A percentile compares a stretch with the other conserved stretches of the same genome.
phyloP scores from a whole-genome alignment of 352 stramenopile genomes.

The Globisporangium nodosum region DNA sequence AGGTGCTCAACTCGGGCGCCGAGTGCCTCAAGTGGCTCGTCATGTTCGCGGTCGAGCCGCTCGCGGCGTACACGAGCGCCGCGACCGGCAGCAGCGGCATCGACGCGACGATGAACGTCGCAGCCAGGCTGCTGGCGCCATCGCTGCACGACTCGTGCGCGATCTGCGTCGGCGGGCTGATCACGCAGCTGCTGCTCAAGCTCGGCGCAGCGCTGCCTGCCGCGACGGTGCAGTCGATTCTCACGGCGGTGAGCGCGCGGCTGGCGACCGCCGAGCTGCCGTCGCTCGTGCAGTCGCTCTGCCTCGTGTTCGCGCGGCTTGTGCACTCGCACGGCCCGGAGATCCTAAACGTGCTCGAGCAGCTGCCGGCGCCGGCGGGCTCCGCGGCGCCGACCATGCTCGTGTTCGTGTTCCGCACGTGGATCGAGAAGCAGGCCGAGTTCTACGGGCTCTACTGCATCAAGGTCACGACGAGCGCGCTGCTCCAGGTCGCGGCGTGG shows the following conservation, averaged over 20 bases:
- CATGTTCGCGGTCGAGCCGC: slow-evolving; percentile 64
- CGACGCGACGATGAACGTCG: slow-evolving; percentile 64
- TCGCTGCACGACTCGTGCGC: slow-evolving; percentile 62
- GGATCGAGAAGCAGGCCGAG: slow-evolving; percentile 79
- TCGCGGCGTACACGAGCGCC: slow-evolving; percentile 39
- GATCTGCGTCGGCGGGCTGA: slow-evolving; percentile 66
- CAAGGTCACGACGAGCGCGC: slow-evolving; percentile 75
- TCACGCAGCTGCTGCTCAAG: slow-evolving; percentile 79
- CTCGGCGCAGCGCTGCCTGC: slow-evolving; percentile 48
- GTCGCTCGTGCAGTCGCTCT: slow-evolving; percentile 74
- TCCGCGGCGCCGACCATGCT: slow-evolving; percentile 44
- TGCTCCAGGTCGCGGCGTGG: slow-evolving; percentile 70
- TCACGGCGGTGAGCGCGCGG: slow-evolving; percentile 61
- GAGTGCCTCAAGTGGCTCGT: slow-evolving; percentile 85
- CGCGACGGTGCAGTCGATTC: slow-evolving; percentile 67
- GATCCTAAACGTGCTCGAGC: slow-evolving; percentile 66
- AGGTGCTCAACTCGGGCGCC: slow-evolving; percentile 63
- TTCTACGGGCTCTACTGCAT: slow-evolving; percentile 84
- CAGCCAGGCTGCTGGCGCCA: slow-evolving; percentile 64
- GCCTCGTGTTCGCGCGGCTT: slow-evolving; percentile 77
- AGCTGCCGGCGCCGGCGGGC: slow-evolving; percentile 37
- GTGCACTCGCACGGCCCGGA: slow-evolving; percentile 65
- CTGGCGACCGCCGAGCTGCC: slow-evolving; percentile 62
- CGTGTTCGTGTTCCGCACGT: slow-evolving; percentile 73
- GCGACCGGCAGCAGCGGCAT: slow-evolving; percentile 40